Evolutionary conservation across 1,284 basidiomycete species (phyloP).

Genomic region (Amylostereum chailletii): DNA sequence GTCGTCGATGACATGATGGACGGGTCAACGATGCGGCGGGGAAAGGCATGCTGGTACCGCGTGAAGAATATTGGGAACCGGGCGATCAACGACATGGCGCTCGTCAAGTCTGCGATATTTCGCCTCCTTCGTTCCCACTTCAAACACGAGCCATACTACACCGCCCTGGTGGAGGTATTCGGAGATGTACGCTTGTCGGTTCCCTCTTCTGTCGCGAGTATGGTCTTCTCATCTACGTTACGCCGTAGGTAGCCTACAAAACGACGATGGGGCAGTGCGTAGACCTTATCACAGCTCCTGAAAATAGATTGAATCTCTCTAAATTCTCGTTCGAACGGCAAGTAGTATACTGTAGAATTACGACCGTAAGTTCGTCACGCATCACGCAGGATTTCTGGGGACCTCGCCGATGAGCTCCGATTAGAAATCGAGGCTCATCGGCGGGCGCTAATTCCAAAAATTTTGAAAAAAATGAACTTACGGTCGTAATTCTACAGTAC

Average conservation of each 20-base stretch:
- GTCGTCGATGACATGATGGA: slow-evolving; percentile 99
- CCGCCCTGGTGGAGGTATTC: slow-evolving; percentile 87
- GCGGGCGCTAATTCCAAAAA: too few species aligned
- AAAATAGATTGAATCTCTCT: slow-evolving; percentile 79
- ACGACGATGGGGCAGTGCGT: slow-evolving; percentile 96
- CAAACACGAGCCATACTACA: slow-evolving; percentile 78
- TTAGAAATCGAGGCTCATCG: too few species aligned
- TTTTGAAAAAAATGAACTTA: too few species aligned
- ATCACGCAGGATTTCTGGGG: too few species aligned
- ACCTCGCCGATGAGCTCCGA: too few species aligned
- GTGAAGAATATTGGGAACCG: slow-evolving; percentile 72
- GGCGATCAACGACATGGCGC: slow-evolving; percentile 95
- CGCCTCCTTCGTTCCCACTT: slow-evolving; percentile 86
- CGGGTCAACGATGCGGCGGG: slow-evolving; percentile 82
- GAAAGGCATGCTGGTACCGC: slow-evolving; percentile 97
- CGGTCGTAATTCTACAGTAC: too few species aligned
- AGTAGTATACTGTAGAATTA: slow-evolving; percentile 13
- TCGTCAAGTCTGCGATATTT: slow-evolving; percentile 95
- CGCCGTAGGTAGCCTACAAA: slow-evolving; percentile 71
- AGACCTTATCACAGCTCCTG: slow-evolving; percentile 92
- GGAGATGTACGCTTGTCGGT: slow-evolving; percentile 49
- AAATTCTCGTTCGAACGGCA: slow-evolving; percentile 86
- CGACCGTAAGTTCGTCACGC: too few species aligned
- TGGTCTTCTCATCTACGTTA: background rate
- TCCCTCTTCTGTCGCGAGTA: background rate